phyloP scores from a whole-genome alignment of 1,284 basidiomycete species.

The Ceratobasidium sp. region DNA sequence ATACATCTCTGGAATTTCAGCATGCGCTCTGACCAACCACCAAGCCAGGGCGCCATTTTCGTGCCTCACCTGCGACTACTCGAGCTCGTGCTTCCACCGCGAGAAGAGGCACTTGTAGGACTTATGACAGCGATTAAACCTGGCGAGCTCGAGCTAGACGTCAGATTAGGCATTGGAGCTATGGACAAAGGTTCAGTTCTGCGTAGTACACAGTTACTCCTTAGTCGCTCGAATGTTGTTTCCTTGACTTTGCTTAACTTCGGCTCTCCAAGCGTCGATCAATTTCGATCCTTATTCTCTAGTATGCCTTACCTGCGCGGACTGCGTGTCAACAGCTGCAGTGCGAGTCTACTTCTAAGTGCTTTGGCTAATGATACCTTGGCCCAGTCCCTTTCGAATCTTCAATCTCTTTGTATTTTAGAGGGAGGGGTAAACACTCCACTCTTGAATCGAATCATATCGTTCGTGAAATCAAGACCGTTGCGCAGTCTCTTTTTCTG shows the following conservation, averaged over 20 bases:
- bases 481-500: neutral
- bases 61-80: neutral
- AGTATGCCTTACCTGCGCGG: neutral
- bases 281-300: neutral
- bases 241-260: neutral
- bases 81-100: neutral
- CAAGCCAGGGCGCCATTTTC: neutral
- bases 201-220: neutral
- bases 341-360: neutral
- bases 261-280: neutral
- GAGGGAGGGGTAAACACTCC: neutral
- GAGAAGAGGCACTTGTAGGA: neutral
- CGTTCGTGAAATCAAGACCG: neutral
- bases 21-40: neutral
- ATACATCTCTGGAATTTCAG: neutral
- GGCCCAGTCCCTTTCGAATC: neutral
- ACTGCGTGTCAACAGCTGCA: neutral
- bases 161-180: neutral
- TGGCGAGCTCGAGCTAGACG: neutral
- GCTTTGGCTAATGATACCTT: neutral
- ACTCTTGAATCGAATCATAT: neutral
- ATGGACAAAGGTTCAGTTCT: neutral
- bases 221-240: neutral
- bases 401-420: neutral
- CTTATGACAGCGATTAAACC: neutral